phyloP scores from a whole-genome alignment of 1,139 yeast species.

The Scheffersomyces insectosa region DNA sequence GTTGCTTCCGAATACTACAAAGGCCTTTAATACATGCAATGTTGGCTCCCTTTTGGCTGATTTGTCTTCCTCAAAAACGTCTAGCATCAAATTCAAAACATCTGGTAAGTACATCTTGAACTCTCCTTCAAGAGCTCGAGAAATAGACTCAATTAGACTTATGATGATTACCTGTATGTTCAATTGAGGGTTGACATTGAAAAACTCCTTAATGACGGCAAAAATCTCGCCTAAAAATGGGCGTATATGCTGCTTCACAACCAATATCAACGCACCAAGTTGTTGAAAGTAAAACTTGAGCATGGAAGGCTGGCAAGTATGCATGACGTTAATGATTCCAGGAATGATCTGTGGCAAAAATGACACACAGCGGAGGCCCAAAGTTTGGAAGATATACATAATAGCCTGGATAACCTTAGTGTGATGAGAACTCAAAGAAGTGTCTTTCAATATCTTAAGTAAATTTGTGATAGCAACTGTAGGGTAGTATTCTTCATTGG shows the following conservation, averaged over 20 bases:
- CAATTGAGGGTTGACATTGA: slow-evolving; percentile 49
- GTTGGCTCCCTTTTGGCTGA: slow-evolving; percentile 66
- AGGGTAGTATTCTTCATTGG: slow-evolving; percentile 91
- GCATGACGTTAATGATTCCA: slow-evolving; percentile 83
- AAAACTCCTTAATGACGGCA: slow-evolving; percentile 72
- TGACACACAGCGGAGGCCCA: slow-evolving; percentile 86
- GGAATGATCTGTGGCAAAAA: slow-evolving; percentile 87
- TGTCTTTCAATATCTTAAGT: slow-evolving; percentile 80
- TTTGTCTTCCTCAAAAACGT: slow-evolving; percentile 77
- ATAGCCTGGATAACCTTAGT: slow-evolving; percentile 90
- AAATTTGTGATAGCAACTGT: slow-evolving; percentile 89
- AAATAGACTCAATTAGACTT: slow-evolving; percentile 77
- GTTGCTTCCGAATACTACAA: slow-evolving; percentile 87
- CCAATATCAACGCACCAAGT: slow-evolving; percentile 71
- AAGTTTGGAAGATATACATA: slow-evolving; percentile 83
- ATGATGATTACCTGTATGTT: slow-evolving; percentile 79
- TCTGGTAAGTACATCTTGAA: slow-evolving; percentile 82
- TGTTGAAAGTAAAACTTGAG: slow-evolving; percentile 90
- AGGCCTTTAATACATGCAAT: slow-evolving; percentile 74
- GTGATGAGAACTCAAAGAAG: slow-evolving; percentile 83
- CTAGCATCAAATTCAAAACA: slow-evolving; percentile 71
- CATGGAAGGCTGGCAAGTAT: slow-evolving; percentile 77
- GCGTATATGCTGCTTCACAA: slow-evolving; percentile 88
- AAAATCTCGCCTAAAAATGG: slow-evolving; percentile 81
- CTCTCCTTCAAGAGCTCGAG: slow-evolving; percentile 87